Evolutionary conservation across 495 filamentous ascomycete genomes (phyloP).

Genomic region (Penicillium chermesinum): DNA sequence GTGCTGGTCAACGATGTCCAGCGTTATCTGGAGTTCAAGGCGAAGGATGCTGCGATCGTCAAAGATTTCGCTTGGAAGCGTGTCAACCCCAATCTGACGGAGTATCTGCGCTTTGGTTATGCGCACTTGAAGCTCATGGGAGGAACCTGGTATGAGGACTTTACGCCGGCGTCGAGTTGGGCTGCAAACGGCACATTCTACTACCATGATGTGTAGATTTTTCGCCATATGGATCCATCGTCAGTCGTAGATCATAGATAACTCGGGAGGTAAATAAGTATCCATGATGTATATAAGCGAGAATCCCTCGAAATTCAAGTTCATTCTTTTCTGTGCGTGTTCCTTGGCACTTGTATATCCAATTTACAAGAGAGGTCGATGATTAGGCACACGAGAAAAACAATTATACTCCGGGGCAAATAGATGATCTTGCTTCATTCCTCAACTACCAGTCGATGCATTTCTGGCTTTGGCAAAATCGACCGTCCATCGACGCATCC

Average conservation of each 20-base stretch:
- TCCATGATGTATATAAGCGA: no score
- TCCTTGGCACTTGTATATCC: no score
- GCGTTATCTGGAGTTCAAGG: conserved; percentile 42
- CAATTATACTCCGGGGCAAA: no score
- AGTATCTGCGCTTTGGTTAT: conserved; percentile 81
- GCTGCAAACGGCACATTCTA: conserved; percentile 49
- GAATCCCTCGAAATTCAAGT: no score
- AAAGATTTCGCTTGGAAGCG: conserved; percentile 44
- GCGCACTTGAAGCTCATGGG: conserved; percentile 46
- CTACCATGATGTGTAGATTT: no score
- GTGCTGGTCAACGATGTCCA: conserved; percentile 58
- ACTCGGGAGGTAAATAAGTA: no score
- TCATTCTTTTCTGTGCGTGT: no score
- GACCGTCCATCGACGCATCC: no score
- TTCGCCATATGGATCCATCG: background rate
- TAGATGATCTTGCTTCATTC: no score
- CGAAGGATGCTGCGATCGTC: conserved; percentile 28
- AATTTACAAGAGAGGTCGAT: no score
- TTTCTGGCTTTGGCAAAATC: background rate
- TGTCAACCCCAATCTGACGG: conserved; percentile 42
- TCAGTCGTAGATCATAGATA: no score
- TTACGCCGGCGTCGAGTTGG: conserved; percentile 72
- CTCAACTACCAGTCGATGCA: background rate
- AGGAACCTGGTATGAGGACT: conserved; percentile 65
- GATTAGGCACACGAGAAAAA: no score